Conservation (phyloP, 495 filamentous ascomycete genomes). For the Aspergillus hancockii region DNA sequence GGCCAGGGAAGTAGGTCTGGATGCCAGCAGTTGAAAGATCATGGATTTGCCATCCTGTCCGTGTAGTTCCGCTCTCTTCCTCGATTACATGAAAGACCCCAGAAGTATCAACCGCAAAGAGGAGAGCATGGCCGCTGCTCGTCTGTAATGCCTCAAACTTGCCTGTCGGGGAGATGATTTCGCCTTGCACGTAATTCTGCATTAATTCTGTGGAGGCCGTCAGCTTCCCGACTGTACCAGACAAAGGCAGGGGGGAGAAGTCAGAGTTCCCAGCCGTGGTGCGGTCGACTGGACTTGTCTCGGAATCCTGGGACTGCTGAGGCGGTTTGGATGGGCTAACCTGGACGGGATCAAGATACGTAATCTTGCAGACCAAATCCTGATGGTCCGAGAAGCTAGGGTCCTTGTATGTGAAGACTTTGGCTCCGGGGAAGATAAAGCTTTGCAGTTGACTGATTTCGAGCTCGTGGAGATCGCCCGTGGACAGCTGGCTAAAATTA, state of each 20-base stretch:
- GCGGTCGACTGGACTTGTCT: not conserved
- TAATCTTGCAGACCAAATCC: constrained; percentile 12
- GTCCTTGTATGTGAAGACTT: constrained; percentile 13
- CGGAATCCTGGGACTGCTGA: not conserved
- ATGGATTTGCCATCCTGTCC: constrained; percentile 6
- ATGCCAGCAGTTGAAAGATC: constrained; percentile 8
- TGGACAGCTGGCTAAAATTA: no score
- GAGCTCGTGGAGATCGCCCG: no score
- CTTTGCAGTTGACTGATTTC: constrained; percentile 9
- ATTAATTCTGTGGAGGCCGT: constrained; percentile 10
- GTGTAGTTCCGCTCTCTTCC: constrained; percentile 3
- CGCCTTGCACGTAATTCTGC: constrained; percentile 10
- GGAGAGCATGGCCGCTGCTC: not conserved
- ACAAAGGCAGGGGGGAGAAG: no score
- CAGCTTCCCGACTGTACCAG: not conserved
- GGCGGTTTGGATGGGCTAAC: not conserved
- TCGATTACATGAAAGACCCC: constrained; percentile 11
- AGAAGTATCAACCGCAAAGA: not conserved
- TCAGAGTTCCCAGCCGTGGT: not conserved
- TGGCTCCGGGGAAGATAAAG: constrained; percentile 12
- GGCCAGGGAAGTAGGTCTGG: not conserved
- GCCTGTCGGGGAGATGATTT: not conserved
- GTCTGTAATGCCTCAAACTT: constrained; percentile 11
- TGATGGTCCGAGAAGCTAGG: constrained; percentile 7
- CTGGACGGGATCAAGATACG: constrained; percentile 10